Evolutionary conservation across 2,329 filamentous ascomycete species (phyloP), one percentile per base, ranked within the genome.

Genomic region (Simplicillium aogashimaense): DNA sequence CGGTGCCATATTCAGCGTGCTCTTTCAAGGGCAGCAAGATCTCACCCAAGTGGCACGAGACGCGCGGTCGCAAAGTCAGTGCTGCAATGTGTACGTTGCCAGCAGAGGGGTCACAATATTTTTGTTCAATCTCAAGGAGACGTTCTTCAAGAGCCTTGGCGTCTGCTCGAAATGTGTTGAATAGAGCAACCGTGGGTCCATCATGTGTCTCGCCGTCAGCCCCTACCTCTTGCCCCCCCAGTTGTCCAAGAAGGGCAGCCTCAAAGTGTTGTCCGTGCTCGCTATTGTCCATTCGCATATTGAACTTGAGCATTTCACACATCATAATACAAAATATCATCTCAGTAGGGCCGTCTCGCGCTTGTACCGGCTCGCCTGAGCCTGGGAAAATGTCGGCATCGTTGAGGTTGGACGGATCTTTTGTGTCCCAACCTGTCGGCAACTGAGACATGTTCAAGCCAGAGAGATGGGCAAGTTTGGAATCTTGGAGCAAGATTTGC

Each of bases 401-500:
- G 53, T 78, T 74, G 41, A 80, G 58, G 44, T 80, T 80, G 36
- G 61, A 61, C 6, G 76, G 76, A 44, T 61, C 55, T 50, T 71
- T 70, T 5, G 75, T 76, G 43, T 77, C 70, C 69, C 72, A 78
- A 32, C 62, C 63, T n/a, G 61, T 62, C 4, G 70, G 67, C 3
- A 75, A 57, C 39, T 72, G 57, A 9, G 69, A 67, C 45, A 72
- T 67, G 43, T 65, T 73, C 17, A 79, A 64, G 2, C 76, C 76
- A 4, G 76, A 77, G 42, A 74, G 61, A 42, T 78, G 57, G 33
- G 74, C 75, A 41, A 71, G 71, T 46, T 74, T 72, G 34, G 69
- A 63, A 45, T 81, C 76, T 39, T 76, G 63, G 41, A 79, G 61
- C 37, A 77, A 64, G 18, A 82, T 69, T 50, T 76, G 70, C 77